Evolutionary conservation across 352 stramenopile genomes (phyloP).

Genomic region (Phytophthora tentaculata): DNA sequence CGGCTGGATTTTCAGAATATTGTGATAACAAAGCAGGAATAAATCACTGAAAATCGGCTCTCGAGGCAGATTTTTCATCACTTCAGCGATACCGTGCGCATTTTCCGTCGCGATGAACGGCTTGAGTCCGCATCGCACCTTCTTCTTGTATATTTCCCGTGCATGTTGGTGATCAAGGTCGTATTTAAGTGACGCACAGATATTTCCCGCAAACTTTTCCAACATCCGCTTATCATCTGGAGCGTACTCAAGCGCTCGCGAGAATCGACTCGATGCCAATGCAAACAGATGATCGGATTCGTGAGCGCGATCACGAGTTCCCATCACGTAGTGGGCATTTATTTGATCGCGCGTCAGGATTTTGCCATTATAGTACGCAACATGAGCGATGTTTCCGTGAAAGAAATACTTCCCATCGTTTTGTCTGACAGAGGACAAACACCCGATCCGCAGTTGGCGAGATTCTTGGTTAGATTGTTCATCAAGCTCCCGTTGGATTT

Average conservation of each 20-base stretch:
- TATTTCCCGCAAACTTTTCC: slow-evolving; percentile 78
- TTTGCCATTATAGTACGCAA: slow-evolving; percentile 82
- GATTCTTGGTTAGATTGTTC: slow-evolving; percentile 63
- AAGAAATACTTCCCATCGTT: slow-evolving; percentile 89
- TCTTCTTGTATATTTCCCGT: slow-evolving; percentile 81
- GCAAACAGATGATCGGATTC: slow-evolving; percentile 84
- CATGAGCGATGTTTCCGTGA: slow-evolving; percentile 79
- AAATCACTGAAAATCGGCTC: slow-evolving; percentile 80
- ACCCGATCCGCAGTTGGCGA: slow-evolving; percentile 78
- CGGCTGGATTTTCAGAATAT: slow-evolving; percentile 53
- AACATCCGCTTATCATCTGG: slow-evolving; percentile 72
- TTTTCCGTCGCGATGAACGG: slow-evolving; percentile 73
- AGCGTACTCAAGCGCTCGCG: slow-evolving; percentile 58
- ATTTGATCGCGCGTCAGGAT: slow-evolving; percentile 72
- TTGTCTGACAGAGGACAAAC: slow-evolving; percentile 60
- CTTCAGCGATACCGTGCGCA: slow-evolving; percentile 73
- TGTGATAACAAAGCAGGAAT: slow-evolving; percentile 75
- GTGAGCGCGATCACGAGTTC: slow-evolving; percentile 57
- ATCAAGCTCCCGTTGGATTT: slow-evolving; percentile 73
- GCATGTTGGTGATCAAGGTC: slow-evolving; percentile 76
- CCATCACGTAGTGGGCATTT: slow-evolving; percentile 79
- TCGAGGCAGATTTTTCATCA: slow-evolving; percentile 80
- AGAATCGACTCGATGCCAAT: slow-evolving; percentile 74
- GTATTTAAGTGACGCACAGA: slow-evolving; percentile 84
- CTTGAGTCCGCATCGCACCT: slow-evolving; percentile 66